phyloP scores from a whole-genome alignment of 179 eudicot genomes.

The Spinacia oleracea region DNA sequence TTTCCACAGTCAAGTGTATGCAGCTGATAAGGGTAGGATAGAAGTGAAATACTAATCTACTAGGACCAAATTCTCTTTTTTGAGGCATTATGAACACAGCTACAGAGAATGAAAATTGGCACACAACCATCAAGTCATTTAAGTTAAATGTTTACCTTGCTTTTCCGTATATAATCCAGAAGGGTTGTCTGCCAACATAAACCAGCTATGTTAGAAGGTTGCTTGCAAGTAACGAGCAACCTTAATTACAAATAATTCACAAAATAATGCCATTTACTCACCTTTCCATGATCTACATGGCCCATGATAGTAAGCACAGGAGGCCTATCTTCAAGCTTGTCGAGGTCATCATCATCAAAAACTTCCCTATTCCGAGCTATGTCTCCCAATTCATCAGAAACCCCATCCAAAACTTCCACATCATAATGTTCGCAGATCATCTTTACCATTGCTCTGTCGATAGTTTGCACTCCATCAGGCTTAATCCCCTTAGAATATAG shows the following conservation, averaged over 20 bases:
- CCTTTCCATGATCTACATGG: constrained; percentile 99
- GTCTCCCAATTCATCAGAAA: constrained; percentile 57
- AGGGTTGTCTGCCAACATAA: constrained; percentile 78
- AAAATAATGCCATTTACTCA: constrained; percentile 27
- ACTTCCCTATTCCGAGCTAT: constrained; percentile 88
- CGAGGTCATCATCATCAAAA: constrained; percentile 82
- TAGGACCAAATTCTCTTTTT: constrained; percentile 1
- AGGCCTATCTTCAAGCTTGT: constrained; percentile 79
- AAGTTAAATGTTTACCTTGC: constrained; percentile 65
- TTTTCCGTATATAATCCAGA: constrained; percentile 85
- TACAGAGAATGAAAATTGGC: background rate
- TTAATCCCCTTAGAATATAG: constrained; percentile 72
- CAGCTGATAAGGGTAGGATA: background rate
- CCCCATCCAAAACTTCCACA: constrained; percentile 84
- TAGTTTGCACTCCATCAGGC: constrained; percentile 77
- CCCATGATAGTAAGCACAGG: constrained; percentile 98
- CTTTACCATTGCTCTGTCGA: constrained; percentile 86
- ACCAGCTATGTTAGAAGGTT: constrained; percentile 33
- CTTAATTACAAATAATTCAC: background rate
- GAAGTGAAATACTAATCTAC: background rate
- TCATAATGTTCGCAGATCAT: constrained; percentile 81
- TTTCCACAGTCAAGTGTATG: background rate
- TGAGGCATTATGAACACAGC: background rate
- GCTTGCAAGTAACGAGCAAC: constrained; percentile 16
- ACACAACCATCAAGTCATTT: constrained; percentile 2